Base-by-base conservation (phyloP, 2,329 filamentous ascomycete genomes). In the Aspergillus ochraceoroseus region DNA sequence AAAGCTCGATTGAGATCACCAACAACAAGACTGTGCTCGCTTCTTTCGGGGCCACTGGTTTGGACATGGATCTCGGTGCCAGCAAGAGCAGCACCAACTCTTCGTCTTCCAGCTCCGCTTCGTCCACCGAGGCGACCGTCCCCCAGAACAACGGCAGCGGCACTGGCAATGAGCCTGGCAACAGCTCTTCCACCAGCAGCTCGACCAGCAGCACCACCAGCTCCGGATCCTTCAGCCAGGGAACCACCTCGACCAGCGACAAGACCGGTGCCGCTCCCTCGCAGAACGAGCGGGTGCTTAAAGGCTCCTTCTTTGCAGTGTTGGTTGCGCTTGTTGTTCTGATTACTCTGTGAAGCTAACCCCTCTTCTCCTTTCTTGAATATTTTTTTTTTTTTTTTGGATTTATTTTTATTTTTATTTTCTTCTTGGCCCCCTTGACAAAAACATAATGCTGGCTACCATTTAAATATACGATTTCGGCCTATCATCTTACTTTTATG, bases 21-120 rank as follows among this genome's bases (percentile, higher is more conserved):
- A 70, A 89, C 64, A 81, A 88, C 61, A 62, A 72, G 35, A 92
- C 88, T 34, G 70, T 87, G 8, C 75, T 98, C 19, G 82, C 80
- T 50, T 92, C 85, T 15, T 78, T 96, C 48, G 70, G 81, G 38
- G 89, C 80, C n/a, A 87, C 85, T 1, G 92, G 92, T 37, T 74
- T 82, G 28, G 75, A 96, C 59, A 86, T 83, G 76, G 58, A 57
- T 36, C 49, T 56, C 6, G 59, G 49, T 15, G 32, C 43, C 41
- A 48, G 40, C 43, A 39, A 28, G 6, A 42, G 42, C 20, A 38
- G 29, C 33, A 32, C 17, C 25, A 42, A 40, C 32, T 23, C n/a
- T 22, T 45, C 44, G 5, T 39, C 35, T 18, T 41, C 32, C 32
- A 32, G 17, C n/a, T 27, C 9, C 34, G 26, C 32, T 22, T n/a